Evolutionary conservation across 2,329 filamentous ascomycete species (phyloP).

Genomic region (Stagonosporopsis cucurbitacearum): DNA sequence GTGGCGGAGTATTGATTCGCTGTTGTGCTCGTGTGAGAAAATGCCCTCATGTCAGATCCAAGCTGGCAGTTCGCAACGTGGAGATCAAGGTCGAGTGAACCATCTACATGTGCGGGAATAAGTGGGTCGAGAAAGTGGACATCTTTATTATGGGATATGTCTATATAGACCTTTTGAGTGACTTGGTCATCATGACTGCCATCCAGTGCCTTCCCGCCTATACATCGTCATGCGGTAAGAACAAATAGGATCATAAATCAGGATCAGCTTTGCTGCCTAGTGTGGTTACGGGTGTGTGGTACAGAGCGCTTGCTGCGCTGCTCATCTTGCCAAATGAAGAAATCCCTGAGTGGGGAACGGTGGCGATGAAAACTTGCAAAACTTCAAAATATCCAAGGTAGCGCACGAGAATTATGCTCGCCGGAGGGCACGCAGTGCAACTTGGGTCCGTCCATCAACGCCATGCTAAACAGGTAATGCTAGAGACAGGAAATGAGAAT

Average conservation of each 20-base stretch:
- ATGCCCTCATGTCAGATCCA: not conserved
- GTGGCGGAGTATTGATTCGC: slow-evolving; percentile 26
- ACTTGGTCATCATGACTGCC: not conserved
- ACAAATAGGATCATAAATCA: slow-evolving; percentile 23
- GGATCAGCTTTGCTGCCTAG: slow-evolving; percentile 23
- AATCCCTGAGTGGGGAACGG: not conserved
- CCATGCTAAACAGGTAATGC: slow-evolving; percentile 15
- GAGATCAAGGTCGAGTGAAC: not conserved
- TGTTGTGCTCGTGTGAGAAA: slow-evolving; percentile 7
- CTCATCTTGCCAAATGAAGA: slow-evolving; percentile 20
- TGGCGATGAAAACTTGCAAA: not conserved
- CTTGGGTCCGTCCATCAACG: slow-evolving; percentile 14
- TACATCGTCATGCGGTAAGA: not conserved
- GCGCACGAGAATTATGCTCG: slow-evolving; percentile 10
- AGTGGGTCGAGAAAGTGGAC: slow-evolving; percentile 9
- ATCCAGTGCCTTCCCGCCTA: not conserved
- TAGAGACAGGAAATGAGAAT: not conserved
- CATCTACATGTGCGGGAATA: not conserved
- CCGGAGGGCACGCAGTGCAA: not conserved
- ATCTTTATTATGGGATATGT: slow-evolving; percentile 16
- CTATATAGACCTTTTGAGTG: slow-evolving; percentile 8
- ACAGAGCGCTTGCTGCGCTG: slow-evolving; percentile 34
- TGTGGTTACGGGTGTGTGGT: slow-evolving; percentile 26
- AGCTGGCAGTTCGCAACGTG: not conserved
- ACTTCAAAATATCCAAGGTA: not conserved